Evolutionary conservation across 345 rosid genomes (phyloP), one percentile per base, ranked within the genome.

Genomic region (Eucalyptus pauciflora): DNA sequence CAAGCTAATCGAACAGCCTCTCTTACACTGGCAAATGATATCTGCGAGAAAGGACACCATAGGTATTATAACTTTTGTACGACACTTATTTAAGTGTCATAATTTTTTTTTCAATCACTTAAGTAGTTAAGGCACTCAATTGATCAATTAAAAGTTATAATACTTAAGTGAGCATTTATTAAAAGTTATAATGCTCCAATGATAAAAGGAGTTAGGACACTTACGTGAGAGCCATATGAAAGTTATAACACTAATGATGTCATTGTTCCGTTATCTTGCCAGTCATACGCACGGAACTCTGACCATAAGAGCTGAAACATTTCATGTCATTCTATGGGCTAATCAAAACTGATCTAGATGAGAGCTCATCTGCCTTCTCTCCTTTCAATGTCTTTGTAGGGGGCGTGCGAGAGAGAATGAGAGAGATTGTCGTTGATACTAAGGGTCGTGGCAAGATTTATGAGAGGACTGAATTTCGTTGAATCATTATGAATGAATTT

Each of bases 31-130:
- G 31, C 62, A 2, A 56, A 56, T 56, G 13, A 20, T 10, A 24
- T 56, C 0, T 2, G 6, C 3, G 5, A 56, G 6, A 56, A 56
- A 24, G 13, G 29, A 24, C 25, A 20, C 5, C 10, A 1, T 20
- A 52, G 10, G 10, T 20, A 52, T 52, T 52, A 20, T 8, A 52
- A 3, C 25, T 20, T 52, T 52, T 52, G 58, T 52, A 20, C 0
- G 56, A 7, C 56, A 18, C 24, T 56, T 9, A 56, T 56, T 56
- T 56, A 24, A 56, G 1, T 24, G 62, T 56, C 29, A 56, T 56
- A 24, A 52, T 52, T 51, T 45, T 45, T 52, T 52, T 52, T 52
- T 20, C 1, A 52, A 52, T 20, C 58, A 52, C 5, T 18, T 3
- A 20, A 20, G 58, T 3, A 56, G 6, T 56, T 56, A 24, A 2